phyloP scores from a whole-genome alignment of 2,329 filamentous ascomycete genomes.

The Sphaerulina vaccinii region DNA sequence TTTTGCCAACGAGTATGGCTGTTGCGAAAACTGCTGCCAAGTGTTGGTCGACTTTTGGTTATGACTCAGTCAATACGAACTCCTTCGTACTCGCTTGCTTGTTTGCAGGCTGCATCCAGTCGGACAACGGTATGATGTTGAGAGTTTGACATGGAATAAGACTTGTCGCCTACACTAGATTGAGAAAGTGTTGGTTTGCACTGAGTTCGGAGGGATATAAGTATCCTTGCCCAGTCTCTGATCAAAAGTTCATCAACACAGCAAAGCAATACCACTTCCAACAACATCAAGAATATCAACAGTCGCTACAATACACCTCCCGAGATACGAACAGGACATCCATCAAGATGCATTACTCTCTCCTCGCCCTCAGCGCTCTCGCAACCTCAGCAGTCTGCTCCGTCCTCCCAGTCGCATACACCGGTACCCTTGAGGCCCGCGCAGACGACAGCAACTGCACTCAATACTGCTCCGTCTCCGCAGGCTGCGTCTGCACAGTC shows the following conservation, averaged over 20 bases:
- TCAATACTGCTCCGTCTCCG: slow-evolving; percentile 22
- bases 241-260: not conserved
- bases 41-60: too few relatives aligned
- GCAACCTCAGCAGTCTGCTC: slow-evolving; percentile 19
- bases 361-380: slow-evolving; percentile 22
- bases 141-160: slow-evolving; percentile 4
- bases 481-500: slow-evolving; percentile 27
- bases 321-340: not conserved
- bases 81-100: slow-evolving; percentile 12
- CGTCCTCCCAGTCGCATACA: slow-evolving; percentile 20
- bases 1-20: too few relatives aligned
- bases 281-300: not conserved
- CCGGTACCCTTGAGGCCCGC: slow-evolving; percentile 18
- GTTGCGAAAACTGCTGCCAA: too few relatives aligned
- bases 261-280: not conserved
- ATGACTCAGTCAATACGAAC: too few relatives aligned
- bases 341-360: slow-evolving; percentile 22
- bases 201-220: slow-evolving; percentile 3
- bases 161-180: slow-evolving; percentile 10
- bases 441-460: slow-evolving; percentile 23
- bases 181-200: not conserved
- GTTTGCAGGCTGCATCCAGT: slow-evolving; percentile 21
- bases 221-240: too few relatives aligned
- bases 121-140: not conserved
- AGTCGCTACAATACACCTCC: not conserved